Conservation (phyloP, 1,139 yeast genomes). For the Saccharomyces hybrid region DNA sequence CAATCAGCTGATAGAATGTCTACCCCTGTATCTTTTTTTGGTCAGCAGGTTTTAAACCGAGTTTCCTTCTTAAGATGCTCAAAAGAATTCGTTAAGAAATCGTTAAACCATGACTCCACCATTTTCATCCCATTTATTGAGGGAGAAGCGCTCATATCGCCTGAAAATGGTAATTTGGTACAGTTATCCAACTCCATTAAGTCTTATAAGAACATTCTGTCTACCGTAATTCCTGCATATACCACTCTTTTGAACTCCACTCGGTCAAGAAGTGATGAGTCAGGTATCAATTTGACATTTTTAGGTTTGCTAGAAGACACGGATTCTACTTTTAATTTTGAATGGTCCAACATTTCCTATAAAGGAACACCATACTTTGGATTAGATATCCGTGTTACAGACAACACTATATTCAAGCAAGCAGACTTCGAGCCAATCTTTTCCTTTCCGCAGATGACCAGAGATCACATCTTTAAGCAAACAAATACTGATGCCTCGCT, state of each 20-base stretch:
- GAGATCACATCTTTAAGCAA: constrained; percentile 23
- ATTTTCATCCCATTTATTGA: constrained; percentile 48
- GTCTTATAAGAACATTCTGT: neutral
- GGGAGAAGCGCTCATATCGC: constrained; percentile 18
- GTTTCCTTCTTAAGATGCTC: constrained; percentile 74
- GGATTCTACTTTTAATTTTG: constrained; percentile 29
- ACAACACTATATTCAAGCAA: constrained; percentile 12
- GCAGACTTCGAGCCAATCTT: constrained; percentile 8
- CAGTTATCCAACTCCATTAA: neutral
- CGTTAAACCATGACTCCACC: constrained; percentile 46
- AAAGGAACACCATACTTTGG: constrained; percentile 74
- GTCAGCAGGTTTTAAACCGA: constrained; percentile 62
- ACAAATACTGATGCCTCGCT: constrained; percentile 50
- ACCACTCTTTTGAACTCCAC: constrained; percentile 13
- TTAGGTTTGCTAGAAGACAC: constrained; percentile 49
- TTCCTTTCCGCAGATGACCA: constrained; percentile 8
- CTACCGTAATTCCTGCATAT: neutral
- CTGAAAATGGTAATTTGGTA: neutral
- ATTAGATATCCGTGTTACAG: constrained; percentile 47
- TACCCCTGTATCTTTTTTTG: constrained; percentile 32
- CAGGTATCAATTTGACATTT: constrained; percentile 41
- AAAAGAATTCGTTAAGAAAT: constrained; percentile 46
- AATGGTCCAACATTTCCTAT: constrained; percentile 30
- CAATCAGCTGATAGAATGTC: neutral
- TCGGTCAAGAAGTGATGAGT: constrained; percentile 16